Conservation (phyloP, 2,329 filamentous ascomycete genomes). For the Xylaria sp. region DNA sequence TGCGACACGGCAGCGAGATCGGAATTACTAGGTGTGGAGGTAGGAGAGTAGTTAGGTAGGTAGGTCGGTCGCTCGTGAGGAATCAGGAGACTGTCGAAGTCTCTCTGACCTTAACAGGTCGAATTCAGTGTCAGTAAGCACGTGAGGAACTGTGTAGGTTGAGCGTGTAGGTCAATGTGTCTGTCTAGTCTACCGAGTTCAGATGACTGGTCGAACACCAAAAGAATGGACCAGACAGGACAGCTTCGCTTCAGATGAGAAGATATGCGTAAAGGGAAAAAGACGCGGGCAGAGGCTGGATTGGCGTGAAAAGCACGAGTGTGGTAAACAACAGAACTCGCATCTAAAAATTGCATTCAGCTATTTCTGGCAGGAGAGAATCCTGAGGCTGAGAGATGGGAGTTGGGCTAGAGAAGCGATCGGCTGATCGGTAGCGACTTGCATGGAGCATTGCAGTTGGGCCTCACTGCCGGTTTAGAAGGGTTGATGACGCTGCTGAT, state of each 20-base stretch:
- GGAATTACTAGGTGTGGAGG: not conserved
- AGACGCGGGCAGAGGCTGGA: not conserved
- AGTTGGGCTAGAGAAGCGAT: not conserved
- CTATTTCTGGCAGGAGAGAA: slow-evolving; percentile 3
- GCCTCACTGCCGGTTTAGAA: slow-evolving; percentile 8
- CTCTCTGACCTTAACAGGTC: too few species aligned
- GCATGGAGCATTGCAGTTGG: slow-evolving; percentile 4
- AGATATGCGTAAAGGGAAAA: not conserved
- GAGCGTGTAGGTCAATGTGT: too few species aligned
- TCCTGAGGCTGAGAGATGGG: not conserved
- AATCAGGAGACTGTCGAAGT: too few species aligned
- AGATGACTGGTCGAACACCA: not conserved
- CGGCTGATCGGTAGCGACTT: not conserved
- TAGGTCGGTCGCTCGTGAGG: slow-evolving; percentile 2
- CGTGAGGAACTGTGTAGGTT: slow-evolving; percentile 1
- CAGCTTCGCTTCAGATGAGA: not conserved
- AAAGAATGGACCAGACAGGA: not conserved
- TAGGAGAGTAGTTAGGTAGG: not conserved
- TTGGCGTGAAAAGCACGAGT: not conserved
- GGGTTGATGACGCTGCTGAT: slow-evolving; percentile 22
- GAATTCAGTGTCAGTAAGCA: too few species aligned
- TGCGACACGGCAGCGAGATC: slow-evolving; percentile 4
- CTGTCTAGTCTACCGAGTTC: not conserved
- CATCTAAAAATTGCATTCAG: slow-evolving; percentile 5
- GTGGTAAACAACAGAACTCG: not conserved